Conservation (phyloP, 129 eudicot genomes). For the sunflower (Helianthus annuus) region DNA sequence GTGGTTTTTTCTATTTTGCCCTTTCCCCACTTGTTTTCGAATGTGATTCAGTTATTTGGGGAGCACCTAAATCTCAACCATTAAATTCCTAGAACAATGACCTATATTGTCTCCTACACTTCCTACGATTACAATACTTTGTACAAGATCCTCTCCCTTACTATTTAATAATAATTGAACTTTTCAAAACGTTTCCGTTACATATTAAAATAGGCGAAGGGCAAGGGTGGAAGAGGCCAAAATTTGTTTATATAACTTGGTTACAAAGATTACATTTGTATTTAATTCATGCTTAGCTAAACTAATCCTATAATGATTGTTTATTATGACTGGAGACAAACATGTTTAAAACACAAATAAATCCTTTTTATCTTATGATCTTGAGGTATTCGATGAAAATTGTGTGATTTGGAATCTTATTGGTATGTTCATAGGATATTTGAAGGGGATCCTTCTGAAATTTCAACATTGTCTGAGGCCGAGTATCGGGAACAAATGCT, state of each 20-base stretch:
- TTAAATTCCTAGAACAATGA: too few species aligned
- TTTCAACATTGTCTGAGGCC: constrained; percentile 56
- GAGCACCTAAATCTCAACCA: too few species aligned
- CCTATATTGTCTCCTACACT: too few species aligned
- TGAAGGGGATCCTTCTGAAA: constrained; percentile 70
- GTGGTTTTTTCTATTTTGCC: too few species aligned
- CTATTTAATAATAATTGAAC: background rate
- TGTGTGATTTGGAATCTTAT: constrained; percentile 2
- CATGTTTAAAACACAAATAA: background rate
- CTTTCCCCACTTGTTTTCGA: too few species aligned
- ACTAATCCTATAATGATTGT: background rate
- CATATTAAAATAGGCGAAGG: background rate
- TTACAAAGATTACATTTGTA: background rate
- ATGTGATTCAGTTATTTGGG: too few species aligned
- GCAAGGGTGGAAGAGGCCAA: background rate
- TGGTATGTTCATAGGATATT: constrained; percentile 41
- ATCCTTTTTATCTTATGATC: constrained; percentile 1
- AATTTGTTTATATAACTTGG: background rate
- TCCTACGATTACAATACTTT: too few species aligned
- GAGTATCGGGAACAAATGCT: constrained; percentile 68
- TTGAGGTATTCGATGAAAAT: background rate
- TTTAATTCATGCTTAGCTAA: background rate
- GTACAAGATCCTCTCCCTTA: background rate
- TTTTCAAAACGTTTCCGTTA: background rate
- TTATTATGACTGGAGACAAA: background rate